phyloP scores from a whole-genome alignment of 345 rosid species.

The Streptanthus diversifolius region DNA sequence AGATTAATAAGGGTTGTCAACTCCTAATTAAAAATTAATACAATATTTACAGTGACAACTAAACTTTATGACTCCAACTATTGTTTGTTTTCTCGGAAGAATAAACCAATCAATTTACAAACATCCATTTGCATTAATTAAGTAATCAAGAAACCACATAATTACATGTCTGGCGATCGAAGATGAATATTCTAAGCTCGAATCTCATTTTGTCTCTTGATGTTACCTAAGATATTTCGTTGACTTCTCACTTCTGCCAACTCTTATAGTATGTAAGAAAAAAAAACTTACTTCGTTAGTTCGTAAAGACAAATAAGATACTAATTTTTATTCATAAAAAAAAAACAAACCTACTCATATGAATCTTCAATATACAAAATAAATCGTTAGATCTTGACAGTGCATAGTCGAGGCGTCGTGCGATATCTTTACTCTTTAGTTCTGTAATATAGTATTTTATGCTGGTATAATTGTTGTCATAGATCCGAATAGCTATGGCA shows the following conservation, averaged over 20 bases:
- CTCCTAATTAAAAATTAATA: too few species aligned
- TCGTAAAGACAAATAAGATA: neutral
- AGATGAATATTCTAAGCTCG: constrained; percentile 2
- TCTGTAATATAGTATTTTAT: neutral
- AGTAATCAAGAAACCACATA: neutral
- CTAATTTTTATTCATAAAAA: neutral
- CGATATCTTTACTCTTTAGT: neutral
- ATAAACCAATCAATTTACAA: neutral
- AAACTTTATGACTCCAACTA: too few species aligned
- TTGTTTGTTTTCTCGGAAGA: neutral
- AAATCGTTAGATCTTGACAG: neutral
- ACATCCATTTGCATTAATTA: constrained; percentile 10
- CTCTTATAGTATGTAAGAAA: neutral
- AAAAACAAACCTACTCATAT: neutral
- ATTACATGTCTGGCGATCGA: neutral
- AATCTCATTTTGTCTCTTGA: constrained; percentile 1
- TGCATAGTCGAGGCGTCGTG: neutral
- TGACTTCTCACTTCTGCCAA: neutral
- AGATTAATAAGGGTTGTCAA: too few species aligned
- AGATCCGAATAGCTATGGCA: neutral
- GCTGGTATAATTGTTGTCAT: neutral
- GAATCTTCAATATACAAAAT: neutral
- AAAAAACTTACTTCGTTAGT: too few species aligned
- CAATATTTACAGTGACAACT: too few species aligned
- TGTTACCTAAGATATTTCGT: neutral